Evolutionary conservation across 2,329 filamentous ascomycete genomes (phyloP), one percentile per base, ranked within the genome.

Genomic region (Aplosporella prunicola): DNA sequence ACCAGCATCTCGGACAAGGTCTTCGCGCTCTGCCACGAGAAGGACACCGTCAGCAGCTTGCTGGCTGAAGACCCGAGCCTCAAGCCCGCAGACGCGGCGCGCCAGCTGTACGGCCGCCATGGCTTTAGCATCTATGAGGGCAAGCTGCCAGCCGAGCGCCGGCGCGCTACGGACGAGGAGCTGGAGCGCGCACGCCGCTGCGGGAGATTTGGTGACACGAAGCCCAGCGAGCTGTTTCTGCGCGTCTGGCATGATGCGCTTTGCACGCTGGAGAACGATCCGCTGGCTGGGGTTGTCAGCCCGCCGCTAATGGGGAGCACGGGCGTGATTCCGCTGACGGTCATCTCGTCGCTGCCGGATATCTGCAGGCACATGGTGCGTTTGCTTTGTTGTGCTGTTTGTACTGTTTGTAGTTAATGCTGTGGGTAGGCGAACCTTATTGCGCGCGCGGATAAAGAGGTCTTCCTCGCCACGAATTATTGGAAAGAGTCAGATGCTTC

Each of bases 381-480:
- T n/a, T n/a, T 24, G 8, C 22, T n/a, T n/a, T 24, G 8, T 8
- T 24, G 22, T 24, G 8, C n/a, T 24, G 22, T 8, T 24, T n/a
- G 8, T n/a, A 8, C 8, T 10, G n/a, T n/a, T 18, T 36, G 26
- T 7, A 7, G 31, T 20, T 7, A 22, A 24, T 5, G 11, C 11
- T 15, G 9, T 9, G 11, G 3, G 9, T 25, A 47, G 61, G 76
- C 80, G 1, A 87, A 88, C 47, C 64, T 84, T 14, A 88, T 89
- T 22, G 81, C 72, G 3, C 68, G 78, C 4, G 83, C 83, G 0
- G 69, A 84, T 48, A 71, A 71, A 22, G 83, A 89, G 49, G 75
- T 89, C 0, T 76, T 82, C 39, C 63, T 88, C 8, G 78, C 78
- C 0, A 88, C 83, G 0, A 86, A 84, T 48, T 84, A 76, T 50